Evolutionary conservation across 2,329 filamentous ascomycete species (phyloP).

Genomic region (Nigrospora oryzae): DNA sequence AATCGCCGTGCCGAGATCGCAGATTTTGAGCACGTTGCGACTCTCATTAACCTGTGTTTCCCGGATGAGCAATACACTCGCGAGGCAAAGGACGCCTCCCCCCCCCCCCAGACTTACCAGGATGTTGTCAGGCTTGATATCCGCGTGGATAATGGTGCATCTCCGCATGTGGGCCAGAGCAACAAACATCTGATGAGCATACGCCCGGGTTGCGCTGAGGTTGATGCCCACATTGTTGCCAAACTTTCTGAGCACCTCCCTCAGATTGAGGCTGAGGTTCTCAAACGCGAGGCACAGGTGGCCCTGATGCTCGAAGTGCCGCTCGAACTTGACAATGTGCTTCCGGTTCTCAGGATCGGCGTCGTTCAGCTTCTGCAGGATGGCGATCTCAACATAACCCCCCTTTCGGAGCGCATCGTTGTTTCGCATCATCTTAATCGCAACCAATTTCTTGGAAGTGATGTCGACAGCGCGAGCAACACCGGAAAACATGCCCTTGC

Average conservation of each 20-base stretch:
- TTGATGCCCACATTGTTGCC: constrained; percentile 92
- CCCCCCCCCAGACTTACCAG: constrained; percentile 46
- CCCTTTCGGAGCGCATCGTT: constrained; percentile 90
- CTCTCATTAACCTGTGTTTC: constrained; percentile 60
- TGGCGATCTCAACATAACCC: constrained; percentile 89
- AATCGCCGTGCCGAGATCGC: constrained; percentile 93
- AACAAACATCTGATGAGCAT: constrained; percentile 90
- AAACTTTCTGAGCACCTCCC: constrained; percentile 92
- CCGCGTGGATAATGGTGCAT: constrained; percentile 89
- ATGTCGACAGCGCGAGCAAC: constrained; percentile 85
- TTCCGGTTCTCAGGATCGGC: constrained; percentile 84
- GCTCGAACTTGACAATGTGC: constrained; percentile 81
- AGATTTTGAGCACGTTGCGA: constrained; percentile 83
- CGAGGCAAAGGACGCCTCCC: background rate
- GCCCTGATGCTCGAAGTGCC: constrained; percentile 86
- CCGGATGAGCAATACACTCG: constrained; percentile 16
- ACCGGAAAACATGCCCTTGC: constrained; percentile 92
- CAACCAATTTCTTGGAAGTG: constrained; percentile 67
- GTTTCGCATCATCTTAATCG: constrained; percentile 96
- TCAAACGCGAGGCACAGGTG: constrained; percentile 97
- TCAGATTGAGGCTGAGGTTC: constrained; percentile 84
- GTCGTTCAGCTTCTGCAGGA: constrained; percentile 77
- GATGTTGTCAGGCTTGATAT: constrained; percentile 97
- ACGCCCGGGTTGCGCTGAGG: constrained; percentile 74
- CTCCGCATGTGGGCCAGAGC: constrained; percentile 81